Base-by-base conservation (phyloP, 192 early-diverging fungal genomes). In the Coemansia sp. region DNA sequence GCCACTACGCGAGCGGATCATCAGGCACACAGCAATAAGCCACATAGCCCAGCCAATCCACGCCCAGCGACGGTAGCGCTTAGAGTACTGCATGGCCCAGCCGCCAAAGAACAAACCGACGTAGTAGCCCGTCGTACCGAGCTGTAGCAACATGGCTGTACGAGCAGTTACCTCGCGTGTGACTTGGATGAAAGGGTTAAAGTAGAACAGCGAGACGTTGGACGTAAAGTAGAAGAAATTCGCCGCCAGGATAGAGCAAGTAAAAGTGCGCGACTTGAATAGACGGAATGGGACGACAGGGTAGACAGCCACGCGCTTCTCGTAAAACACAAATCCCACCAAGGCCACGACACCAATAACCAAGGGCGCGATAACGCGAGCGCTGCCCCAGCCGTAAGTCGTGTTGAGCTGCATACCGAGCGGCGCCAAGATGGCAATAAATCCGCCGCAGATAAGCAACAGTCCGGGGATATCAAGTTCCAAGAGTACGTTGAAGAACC, bases 301-400 rank as follows among this genome's bases (percentile, higher is more conserved):
- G 55, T 89, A 88, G 13, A 75, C 64, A 0, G 94, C 87, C 27
- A 89, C 12, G 34, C 84, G 76, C n/a, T 69, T 55, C 78, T 97
- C 93, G 46, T 80, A 77, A 66, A 49, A 76, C 15, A 74, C 72
- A 64, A 88, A 89, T 13, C 75, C n/a, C 12, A 68, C 53, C 2
- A 80, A 53, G 1, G 76, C 38, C 0, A 74, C 44, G 6, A 76
- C 69, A 15, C 84, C 79, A 22, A 73, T 71, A 10, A 79, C 73
- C 29, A 90, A 55, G 12, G 82, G 85, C 16, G 71, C 78, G n/a
- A 87, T 73, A 2, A 88, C 83, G 11, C 70, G 69, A 2, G 72
- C 87, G 64, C 85, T 80, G 41, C 73, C 75, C 89, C 89, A 90
- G 0, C 84, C 85, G 65, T 87, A 86, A 0, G 78, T 79, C 8